Evolutionary conservation across 2,329 filamentous ascomycete species (phyloP), one percentile per base, ranked within the genome.

Genomic region (Xylariaceae sp.): DNA sequence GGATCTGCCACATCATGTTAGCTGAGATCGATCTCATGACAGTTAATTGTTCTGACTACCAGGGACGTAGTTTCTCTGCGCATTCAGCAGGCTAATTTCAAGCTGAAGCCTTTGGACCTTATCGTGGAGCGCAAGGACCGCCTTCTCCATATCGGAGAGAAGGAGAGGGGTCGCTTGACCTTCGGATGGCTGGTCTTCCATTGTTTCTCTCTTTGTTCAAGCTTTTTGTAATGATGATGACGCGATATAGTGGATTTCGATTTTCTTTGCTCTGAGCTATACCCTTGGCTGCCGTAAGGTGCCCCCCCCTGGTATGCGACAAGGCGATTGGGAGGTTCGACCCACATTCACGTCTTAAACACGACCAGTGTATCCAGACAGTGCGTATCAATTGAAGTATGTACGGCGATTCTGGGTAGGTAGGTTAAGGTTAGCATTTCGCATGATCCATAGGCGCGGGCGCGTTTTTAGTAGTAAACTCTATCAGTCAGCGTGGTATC

Each of bases 91-190:
- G 44, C 86, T 86, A 57, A 86, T 83, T 74, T 94, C 87, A 18
- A 93, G 76, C 67, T 86, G 83, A 50, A 92, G 78, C 71, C 89
- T 85, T 68, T 88, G 84, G 30, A 91, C 76, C 65, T 82, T 81
- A 71, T 92, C 86, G 73, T 90, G 89, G 53, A 92, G 80, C 47
- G 84, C 80, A 41, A 94, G 77, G 34, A 88, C 80, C 64, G 80
- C 80, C 67, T 80, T 76, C 73, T 95, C 90, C 61, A 83, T 79
- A 41, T 84, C 79, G 1, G 87, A 89, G 49, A 93, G 77, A 6
- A 80, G 77, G 44, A 86, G 77, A 60, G 74, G 57, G 6, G 70
- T 65, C 15, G 66, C 5, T 30, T 30, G 60, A 34, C 75, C 63
- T 47, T 71, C 77, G 60, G 50, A 66, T 53, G 34, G 53, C 59